Evolutionary conservation across 192 early-diverging fungal species (phyloP).

Genomic region (Lunasporangiospora selenospora): DNA sequence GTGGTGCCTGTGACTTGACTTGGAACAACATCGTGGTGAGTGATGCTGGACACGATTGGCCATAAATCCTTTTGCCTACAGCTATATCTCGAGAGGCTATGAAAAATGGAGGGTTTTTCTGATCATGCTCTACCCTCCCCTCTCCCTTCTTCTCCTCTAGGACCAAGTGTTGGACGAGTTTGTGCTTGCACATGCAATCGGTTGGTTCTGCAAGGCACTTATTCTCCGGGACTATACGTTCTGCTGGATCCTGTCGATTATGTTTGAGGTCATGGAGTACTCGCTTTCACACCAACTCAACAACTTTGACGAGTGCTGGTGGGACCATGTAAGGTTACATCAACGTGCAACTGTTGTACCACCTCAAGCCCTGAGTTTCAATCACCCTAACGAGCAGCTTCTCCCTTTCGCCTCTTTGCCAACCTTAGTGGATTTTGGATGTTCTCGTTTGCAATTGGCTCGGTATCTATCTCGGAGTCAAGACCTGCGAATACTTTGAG

Average conservation of each 20-base stretch:
- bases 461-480: conserved; percentile 94
- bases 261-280: conserved; percentile 97
- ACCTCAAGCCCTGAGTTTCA: too few species aligned
- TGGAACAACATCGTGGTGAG: conserved; percentile 73
- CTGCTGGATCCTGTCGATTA: conserved; percentile 95
- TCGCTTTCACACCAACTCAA: conserved; percentile 93
- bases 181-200: conserved; percentile 89
- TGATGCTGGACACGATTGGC: too few species aligned
- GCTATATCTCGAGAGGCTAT: too few species aligned
- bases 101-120: too few species aligned
- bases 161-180: conserved; percentile 89
- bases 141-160: conserved; percentile 30
- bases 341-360: neutral
- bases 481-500: conserved; percentile 96
- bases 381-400: too few species aligned
- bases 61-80: too few species aligned
- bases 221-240: conserved; percentile 94
- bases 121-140: neutral
- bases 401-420: neutral
- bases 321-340: conserved; percentile 83
- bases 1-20: conserved; percentile 86
- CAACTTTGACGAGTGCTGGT: conserved; percentile 99
- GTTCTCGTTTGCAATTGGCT: conserved; percentile 93
- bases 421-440: conserved; percentile 87
- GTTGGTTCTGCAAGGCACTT: conserved; percentile 94